Conservation (phyloP, 2,329 filamentous ascomycete species). For the Trichoderma afroharzianum region DNA sequence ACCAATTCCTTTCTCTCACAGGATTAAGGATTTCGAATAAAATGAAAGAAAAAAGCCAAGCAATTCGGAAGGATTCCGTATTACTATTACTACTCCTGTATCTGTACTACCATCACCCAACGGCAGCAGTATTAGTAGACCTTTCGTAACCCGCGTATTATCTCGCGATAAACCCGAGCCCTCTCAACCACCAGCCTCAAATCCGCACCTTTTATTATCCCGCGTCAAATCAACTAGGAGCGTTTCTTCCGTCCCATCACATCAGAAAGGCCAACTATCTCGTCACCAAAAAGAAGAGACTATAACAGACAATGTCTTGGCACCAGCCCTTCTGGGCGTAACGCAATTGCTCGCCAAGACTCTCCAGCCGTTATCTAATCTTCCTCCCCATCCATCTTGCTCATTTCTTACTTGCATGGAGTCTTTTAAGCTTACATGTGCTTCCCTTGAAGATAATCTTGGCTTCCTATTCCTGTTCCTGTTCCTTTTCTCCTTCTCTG, state of each 20-base stretch:
- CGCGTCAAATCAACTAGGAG: not conserved
- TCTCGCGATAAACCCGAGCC: not conserved
- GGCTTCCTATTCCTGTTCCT: not conserved
- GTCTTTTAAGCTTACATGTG: not conserved
- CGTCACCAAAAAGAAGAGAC: not conserved
- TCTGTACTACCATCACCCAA: not conserved
- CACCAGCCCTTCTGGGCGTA: not conserved
- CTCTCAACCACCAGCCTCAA: not conserved
- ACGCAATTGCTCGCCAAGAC: not conserved
- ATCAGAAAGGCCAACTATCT: not conserved
- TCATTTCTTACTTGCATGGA: not conserved
- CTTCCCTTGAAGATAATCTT: not conserved
- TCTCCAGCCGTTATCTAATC: not conserved
- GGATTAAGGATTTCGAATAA: not conserved
- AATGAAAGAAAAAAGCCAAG: not conserved
- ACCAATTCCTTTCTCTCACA: not conserved
- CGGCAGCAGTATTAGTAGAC: not conserved
- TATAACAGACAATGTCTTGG: not conserved
- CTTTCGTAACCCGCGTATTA: not conserved
- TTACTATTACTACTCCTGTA: not conserved
- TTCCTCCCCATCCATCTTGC: not conserved
- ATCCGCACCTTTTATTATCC: not conserved
- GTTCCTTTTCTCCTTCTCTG: not conserved
- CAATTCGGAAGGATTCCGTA: not conserved
- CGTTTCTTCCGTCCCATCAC: not conserved